Base-by-base conservation (phyloP, 176 grass and related monocot genomes). In the Areca catechu region DNA sequence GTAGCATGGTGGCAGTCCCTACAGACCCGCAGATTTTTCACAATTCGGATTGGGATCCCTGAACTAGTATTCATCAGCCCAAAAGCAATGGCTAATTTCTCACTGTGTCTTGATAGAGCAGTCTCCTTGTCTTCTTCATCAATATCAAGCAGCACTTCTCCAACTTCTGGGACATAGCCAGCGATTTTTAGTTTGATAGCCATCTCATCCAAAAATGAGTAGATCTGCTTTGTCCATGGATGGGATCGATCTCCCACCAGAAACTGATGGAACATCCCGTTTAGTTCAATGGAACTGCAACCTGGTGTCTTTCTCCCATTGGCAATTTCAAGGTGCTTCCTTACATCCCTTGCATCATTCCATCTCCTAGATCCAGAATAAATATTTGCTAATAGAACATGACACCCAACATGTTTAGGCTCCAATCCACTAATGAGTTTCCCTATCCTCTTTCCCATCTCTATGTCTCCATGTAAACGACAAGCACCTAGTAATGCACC, bases 31-130 rank as follows among this genome's bases (percentile, higher is more conserved):
- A 66, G 29, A 29, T 53, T 66, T 52, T 66, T 66, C 20, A 66
- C 63, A 52, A 66, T 53, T 28, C 63, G 51, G 25, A 53, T 66
- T 52, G 63, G 22, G 12, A 22, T 66, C 28, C 49, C 63, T 27
- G 63, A 23, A 27, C 24, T 19, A 19, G 63, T 66, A 49, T 53
- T 66, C 7, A 66, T 66, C 22, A 66, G n/a, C 9, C 49, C 63
- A 53, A 66, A 66, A 25, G 63, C 63, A 53, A 66, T 66, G 63
- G 63, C 63, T 19, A 66, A 34, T 53, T 66, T 66, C 22, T 66
- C 63, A 53, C 63, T 53, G 24, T 66, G 63, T 30, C 27, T 66
- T 29, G 49, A 54, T 24, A 66, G 27, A 54, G 63, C 50, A 66
- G 63, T 34, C 49, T 66, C 63, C 63, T 30, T 54, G 24, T 66